Evolutionary conservation across 768 basidiomycete species (phyloP), one percentile per base, ranked within the genome.

Genomic region (Daedaleopsis nitida): DNA sequence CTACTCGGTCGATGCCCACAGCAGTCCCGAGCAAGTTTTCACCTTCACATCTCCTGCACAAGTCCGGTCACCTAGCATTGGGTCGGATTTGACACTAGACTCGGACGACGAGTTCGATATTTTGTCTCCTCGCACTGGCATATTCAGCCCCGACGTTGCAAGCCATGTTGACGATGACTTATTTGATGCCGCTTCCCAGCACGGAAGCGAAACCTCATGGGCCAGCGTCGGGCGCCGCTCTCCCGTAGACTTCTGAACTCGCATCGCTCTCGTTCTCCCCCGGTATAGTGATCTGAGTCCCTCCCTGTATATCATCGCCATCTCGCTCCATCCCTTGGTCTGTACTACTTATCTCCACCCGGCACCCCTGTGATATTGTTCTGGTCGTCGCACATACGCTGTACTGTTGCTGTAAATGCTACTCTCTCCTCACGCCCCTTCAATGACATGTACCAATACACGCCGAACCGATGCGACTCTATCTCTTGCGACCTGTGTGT

Each of bases 201-300:
- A 67, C 43, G 65, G 63, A 3, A 68, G 69, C 56, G 70, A 69
- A 14, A 53, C 45, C 8, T 66, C 63, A 23, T 71, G 70, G 70
- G 65, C 52, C 32, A 69, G 68, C 52, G 60, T 68, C 16, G 68
- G 70, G 5, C 68, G 65, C 19, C 64, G 66, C 49, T 63, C 68
- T n/a, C 70, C 70, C 24, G 21, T 42, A 12, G 68, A 67, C 17
- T 57, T 60, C 43, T 67, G 42, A 63, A 16, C 3, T n/a, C 17
- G 43, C 35, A 32, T 32, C 27, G 27, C 27, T 32, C 39, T 45
- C 16, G 44, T 42, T 17, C 38, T 35, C 47, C 14, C 23, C 23
- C 16, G 35, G 27, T 38, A 50, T 47, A 48, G 38, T 47, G 52
- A 32, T 42, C 39, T 42, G 13, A 17, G 37, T 38, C 10, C 14